Conservation (phyloP, 2,329 filamentous ascomycete genomes). For the Hymenoscyphus linearis region DNA sequence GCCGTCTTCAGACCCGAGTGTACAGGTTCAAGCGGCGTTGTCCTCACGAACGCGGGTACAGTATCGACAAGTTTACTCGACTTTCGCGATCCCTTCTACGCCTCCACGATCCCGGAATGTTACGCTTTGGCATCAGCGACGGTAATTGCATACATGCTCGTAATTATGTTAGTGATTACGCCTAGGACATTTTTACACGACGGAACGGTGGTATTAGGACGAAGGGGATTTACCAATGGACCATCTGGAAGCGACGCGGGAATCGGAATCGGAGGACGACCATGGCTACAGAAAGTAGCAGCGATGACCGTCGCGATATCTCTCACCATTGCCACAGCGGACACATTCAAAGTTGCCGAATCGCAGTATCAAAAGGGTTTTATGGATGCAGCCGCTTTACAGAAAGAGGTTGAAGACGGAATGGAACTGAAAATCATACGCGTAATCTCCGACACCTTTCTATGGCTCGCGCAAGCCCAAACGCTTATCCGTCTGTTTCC, state of each 20-base stretch:
- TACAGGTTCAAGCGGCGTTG: slow-evolving; percentile 34
- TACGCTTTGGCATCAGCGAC: slow-evolving; percentile 91
- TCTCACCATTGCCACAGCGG: slow-evolving; percentile 85
- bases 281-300: slow-evolving; percentile 86
- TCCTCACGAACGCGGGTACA: slow-evolving; percentile 20
- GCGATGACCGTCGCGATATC: slow-evolving; percentile 73
- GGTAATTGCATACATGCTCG: slow-evolving; percentile 78
- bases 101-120: slow-evolving; percentile 85
- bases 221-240: slow-evolving; percentile 79
- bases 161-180: slow-evolving; percentile 84
- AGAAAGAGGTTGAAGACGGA: slow-evolving; percentile 74
- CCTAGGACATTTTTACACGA: slow-evolving; percentile 91
- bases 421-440: slow-evolving; percentile 84
- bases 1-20: slow-evolving; percentile 46
- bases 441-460: slow-evolving; percentile 89
- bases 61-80: slow-evolving; percentile 36
- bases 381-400: slow-evolving; percentile 72
- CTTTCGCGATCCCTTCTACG: slow-evolving; percentile 83
- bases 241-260: slow-evolving; percentile 63
- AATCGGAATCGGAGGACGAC: slow-evolving; percentile 82
- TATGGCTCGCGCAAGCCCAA: slow-evolving; percentile 97
- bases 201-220: slow-evolving; percentile 73
- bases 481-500: slow-evolving; percentile 94
- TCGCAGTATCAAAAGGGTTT: slow-evolving; percentile 73
- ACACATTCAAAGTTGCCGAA: slow-evolving; percentile 82